Conservation (phyloP, 805 yeast species). For the Brettanomyces sp. region DNA sequence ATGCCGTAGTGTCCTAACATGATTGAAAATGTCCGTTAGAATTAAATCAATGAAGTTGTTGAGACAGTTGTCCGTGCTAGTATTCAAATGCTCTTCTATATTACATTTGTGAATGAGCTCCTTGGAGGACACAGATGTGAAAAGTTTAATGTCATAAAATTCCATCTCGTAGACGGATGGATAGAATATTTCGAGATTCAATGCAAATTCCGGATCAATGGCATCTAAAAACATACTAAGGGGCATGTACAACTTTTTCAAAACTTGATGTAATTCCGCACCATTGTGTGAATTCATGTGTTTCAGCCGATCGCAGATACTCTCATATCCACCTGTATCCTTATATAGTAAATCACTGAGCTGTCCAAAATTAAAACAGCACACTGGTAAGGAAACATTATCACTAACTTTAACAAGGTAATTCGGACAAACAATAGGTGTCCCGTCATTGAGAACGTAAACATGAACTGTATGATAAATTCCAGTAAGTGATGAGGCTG, state of each 20-base stretch:
- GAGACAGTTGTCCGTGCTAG: constrained; percentile 30
- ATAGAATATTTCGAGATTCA: constrained; percentile 67
- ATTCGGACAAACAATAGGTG: constrained; percentile 72
- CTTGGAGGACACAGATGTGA: constrained; percentile 14
- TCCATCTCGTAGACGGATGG: constrained; percentile 45
- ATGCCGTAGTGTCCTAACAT: constrained; percentile 47
- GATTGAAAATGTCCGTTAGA: constrained; percentile 63
- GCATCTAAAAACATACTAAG: constrained; percentile 48
- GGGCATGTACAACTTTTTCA: constrained; percentile 45
- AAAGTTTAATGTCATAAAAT: constrained; percentile 19
- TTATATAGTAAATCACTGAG: constrained; percentile 20
- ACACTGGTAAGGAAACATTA: constrained; percentile 49
- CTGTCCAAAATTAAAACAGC: constrained; percentile 46
- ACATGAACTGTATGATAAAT: constrained; percentile 63
- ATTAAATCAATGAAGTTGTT: constrained; percentile 72
- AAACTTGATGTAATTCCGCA: constrained; percentile 25
- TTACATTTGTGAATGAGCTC: constrained; percentile 6
- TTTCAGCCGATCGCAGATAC: constrained; percentile 10
- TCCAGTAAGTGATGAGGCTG: constrained; percentile 85
- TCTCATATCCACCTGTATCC: constrained; percentile 8
- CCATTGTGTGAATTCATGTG: constrained; percentile 6
- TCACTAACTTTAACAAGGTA: constrained; percentile 39
- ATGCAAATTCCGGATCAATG: constrained; percentile 50
- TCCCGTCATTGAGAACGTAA: constrained; percentile 70
- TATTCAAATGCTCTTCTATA: constrained; percentile 6